Evolutionary conservation across 805 yeast genomes (phyloP), one percentile per base, ranked within the genome.

Genomic region (Starmerella apis): DNA sequence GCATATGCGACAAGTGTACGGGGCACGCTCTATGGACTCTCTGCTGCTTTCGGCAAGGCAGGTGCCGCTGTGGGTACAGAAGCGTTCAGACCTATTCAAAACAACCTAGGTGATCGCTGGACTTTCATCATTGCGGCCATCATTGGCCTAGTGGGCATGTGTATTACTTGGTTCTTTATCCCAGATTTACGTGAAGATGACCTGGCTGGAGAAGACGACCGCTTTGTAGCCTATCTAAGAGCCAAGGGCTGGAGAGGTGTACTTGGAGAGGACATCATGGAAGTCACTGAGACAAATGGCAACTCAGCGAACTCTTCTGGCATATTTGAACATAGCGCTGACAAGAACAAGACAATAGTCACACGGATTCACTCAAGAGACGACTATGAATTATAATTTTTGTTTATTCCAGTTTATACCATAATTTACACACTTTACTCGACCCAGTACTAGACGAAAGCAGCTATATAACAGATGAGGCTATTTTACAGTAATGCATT

Each of bases 41-140:
- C 83, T 43, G 92, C 92, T 33, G 92, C 88, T 3, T 69, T 81
- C 43, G 92, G 92, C 50, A 83, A 83, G 64, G 82, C 81, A 23
- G 94, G 92, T 50, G 92, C 90, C n/a, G 87, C 81, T 20, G 79
- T 81, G 19, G 92, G 92, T 25, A 81, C 87, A 22, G 76, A 80
- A 62, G 74, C 75, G 16, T 83, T 84, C 67, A 76, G 79, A 9
- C 83, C 86, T 16, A 81, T 83, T 56, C 78, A 80, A 65, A 65
- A 60, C 36, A 65, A 81, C 60, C 68, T 80, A 55, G 92, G 92
- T 31, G 69, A 76, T 58, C 68, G 68, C 52, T 83, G 86, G 85
- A 83, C 90, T 5, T 83, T 83, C 59, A 83, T 83, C 56, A 80
- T 83, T 59, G 83, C 88, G 23, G 92, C 92, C 13, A 68, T 76